phyloP scores from a whole-genome alignment of 2,329 filamentous ascomycete species.

The Microsporum canis region DNA sequence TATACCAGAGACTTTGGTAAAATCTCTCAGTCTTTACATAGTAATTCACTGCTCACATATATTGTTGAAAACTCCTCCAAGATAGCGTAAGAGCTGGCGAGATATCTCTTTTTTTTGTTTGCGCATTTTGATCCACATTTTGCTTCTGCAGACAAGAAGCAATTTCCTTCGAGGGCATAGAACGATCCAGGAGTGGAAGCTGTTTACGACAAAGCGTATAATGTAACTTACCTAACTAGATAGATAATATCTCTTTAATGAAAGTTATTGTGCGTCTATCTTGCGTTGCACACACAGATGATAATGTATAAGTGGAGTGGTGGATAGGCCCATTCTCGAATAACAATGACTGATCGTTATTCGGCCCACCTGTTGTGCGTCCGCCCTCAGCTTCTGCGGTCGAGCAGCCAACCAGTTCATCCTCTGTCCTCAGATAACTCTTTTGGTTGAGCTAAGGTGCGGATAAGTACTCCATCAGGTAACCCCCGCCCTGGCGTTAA shows the following conservation, averaged over 20 bases:
- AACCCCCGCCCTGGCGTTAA: not conserved
- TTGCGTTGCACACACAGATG: not conserved
- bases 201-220: not conserved
- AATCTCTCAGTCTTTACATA: not conserved
- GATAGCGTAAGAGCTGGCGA: not conserved
- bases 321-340: not conserved
- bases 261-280: not conserved
- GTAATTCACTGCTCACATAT: not conserved
- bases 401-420: not conserved
- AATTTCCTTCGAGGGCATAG: slow-evolving; percentile 1
- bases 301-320: not conserved
- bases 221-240: not conserved
- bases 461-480: not conserved
- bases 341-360: not conserved
- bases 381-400: not conserved
- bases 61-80: not conserved
- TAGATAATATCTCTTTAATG: not conserved
- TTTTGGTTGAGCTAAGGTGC: not conserved
- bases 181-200: not conserved
- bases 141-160: not conserved
- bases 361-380: not conserved
- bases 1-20: not conserved
- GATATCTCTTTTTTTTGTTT: not conserved
- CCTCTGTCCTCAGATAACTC: not conserved
- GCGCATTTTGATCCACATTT: not conserved